These are phyloP conservation scores for Delonix regia DNA, from an alignment of 306 rosid species.

Conservation along the genomic window DNA sequence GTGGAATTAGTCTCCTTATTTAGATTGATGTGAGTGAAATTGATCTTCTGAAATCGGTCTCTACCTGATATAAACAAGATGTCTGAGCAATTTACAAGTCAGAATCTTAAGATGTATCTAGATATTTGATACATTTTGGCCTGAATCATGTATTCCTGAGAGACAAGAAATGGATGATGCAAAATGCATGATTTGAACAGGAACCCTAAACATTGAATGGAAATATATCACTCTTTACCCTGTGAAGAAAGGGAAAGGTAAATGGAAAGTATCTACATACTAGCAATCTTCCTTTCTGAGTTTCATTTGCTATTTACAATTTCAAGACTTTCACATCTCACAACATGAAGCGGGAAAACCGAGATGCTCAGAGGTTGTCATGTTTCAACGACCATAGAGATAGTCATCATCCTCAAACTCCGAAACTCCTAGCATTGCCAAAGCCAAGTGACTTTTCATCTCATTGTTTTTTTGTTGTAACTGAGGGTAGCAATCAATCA, in stretches of 20 bases:
- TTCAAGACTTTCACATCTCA: slow-evolving; percentile 41
- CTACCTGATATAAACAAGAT: not conserved
- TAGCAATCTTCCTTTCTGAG: slow-evolving; percentile 39
- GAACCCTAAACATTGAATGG: slow-evolving; percentile 34
- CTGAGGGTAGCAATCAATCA: slow-evolving; percentile 76
- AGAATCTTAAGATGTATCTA: slow-evolving; percentile 12
- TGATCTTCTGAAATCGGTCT: too few relatives aligned
- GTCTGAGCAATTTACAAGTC: slow-evolving; percentile 1
- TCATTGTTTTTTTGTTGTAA: slow-evolving; percentile 69
- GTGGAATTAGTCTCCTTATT: too few relatives aligned
- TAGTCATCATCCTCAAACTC: slow-evolving; percentile 94
- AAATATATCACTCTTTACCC: slow-evolving; percentile 52
- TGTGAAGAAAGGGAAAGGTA: slow-evolving; percentile 39
- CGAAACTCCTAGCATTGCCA: slow-evolving; percentile 93
- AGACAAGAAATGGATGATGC: slow-evolving; percentile 18
- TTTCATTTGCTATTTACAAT: slow-evolving; percentile 67
- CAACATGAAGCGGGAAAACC: slow-evolving; percentile 27
- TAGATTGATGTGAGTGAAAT: too few relatives aligned
- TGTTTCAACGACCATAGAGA: slow-evolving; percentile 56
- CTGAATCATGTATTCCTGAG: slow-evolving; percentile 15
- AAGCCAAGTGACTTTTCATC: slow-evolving; percentile 83
- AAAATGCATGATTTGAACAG: slow-evolving; percentile 25
- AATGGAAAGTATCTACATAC: slow-evolving; percentile 57
- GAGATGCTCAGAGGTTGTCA: not conserved
- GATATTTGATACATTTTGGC: not conserved